Base-by-base conservation (phyloP, 257 asterid species). In the Salvia miltiorrhiza region DNA sequence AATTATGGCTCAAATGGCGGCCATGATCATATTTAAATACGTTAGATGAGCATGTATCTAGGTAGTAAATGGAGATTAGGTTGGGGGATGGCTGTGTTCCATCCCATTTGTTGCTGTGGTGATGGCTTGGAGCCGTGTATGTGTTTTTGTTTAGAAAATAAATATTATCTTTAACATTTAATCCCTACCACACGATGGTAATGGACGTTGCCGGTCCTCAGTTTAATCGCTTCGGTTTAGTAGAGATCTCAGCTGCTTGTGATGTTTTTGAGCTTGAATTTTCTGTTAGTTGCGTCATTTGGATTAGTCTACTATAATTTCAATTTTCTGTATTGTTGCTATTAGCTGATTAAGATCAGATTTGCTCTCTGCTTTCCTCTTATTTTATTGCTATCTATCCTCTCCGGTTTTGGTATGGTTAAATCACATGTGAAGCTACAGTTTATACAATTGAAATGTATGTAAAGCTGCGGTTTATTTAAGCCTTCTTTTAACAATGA, bases 301-400 rank as follows among this genome's bases (percentile, higher is more conserved):
- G 19, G 59, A 41, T 20, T 63, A 28, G n/a, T n/a, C n/a, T 41
- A 41, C 44, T 59, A 0, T 14, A 1, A n/a, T n/a, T 28, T 23
- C 9, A 56, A 26, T 47, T 63, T 41, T 32, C 24, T 45, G 35
- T 9, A 4, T 33, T 4, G 43, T 13, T 30, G 52, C n/a, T 7
- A 7, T 9, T 5, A 33, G 67, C 43, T 58, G 71, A 59, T 57
- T 76, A 63, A 56, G 69, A 68, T 60, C 44, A 14, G 63, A 69
- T n/a, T 12, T 48, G 50, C 47, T n/a, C n/a, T n/a, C n/a, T n/a
- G n/a, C n/a, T 13, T 35, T 47, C 32, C 1, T 14, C 39, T 32
- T 7, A 23, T 5, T 44, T 8, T 58, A 26, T 4, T 20, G 50
- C 14, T 70, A 21, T 39, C 12, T 23, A n/a, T 10, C 1, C 53